Evolutionary conservation across 2,329 filamentous ascomycete genomes (phyloP).

Genomic region (Ceratocystis papillata): DNA sequence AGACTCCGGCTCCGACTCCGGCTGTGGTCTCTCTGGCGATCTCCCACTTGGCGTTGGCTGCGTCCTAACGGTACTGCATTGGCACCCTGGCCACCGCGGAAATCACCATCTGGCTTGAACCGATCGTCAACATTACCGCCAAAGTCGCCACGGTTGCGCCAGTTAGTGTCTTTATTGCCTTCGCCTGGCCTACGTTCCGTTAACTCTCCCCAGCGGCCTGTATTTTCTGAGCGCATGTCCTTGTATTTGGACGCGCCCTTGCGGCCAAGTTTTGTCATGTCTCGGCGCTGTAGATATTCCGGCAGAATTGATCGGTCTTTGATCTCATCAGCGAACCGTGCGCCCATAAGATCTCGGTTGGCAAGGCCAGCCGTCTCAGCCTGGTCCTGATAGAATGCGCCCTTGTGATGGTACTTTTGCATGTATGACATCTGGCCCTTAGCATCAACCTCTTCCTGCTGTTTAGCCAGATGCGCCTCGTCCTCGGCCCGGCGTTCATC

Average conservation of each 20-base stretch:
- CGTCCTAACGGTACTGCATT: constrained; percentile 58
- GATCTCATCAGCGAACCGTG: constrained; percentile 71
- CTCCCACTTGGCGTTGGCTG: constrained; percentile 39
- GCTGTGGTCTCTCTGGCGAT: constrained; percentile 27
- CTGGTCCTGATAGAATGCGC: constrained; percentile 86
- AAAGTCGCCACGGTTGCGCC: constrained; percentile 28
- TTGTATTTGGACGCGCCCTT: constrained; percentile 86
- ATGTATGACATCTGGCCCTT: constrained; percentile 78
- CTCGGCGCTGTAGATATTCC: constrained; percentile 81
- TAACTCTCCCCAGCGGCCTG: constrained; percentile 68
- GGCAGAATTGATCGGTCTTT: constrained; percentile 72
- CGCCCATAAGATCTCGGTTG: constrained; percentile 75
- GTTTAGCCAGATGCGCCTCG: constrained; percentile 60
- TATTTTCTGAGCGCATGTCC: constrained; percentile 83
- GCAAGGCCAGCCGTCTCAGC: constrained; percentile 63
- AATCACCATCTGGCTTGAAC: constrained; percentile 53
- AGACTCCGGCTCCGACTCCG: constrained; percentile 24
- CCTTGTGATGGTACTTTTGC: constrained; percentile 95
- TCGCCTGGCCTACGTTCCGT: constrained; percentile 38
- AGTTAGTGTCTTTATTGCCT: constrained; percentile 27
- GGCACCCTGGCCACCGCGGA: constrained; percentile 46
- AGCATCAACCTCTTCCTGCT: constrained; percentile 66
- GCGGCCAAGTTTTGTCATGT: constrained; percentile 86
- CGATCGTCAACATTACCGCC: constrained; percentile 48
- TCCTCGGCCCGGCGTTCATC: constrained; percentile 84